Evolutionary conservation across 1,139 yeast species (phyloP).

Genomic region (Dujonia santamariae): DNA sequence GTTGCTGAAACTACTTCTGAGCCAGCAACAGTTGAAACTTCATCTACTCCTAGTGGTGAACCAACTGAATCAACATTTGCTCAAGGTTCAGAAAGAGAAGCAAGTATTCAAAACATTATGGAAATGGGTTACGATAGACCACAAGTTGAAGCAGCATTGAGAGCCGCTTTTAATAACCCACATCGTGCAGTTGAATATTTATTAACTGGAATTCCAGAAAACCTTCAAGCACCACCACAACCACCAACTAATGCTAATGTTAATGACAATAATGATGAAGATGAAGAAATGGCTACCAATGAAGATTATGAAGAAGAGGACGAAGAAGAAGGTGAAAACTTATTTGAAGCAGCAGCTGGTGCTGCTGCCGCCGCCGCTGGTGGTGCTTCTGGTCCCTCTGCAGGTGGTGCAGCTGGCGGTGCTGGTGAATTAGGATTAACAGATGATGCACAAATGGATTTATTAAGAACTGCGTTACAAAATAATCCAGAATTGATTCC

Average conservation of each 20-base stretch:
- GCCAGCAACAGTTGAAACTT: neutral
- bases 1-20: conserved; percentile 15
- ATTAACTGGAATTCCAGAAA: conserved; percentile 85
- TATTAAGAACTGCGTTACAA: conserved; percentile 75
- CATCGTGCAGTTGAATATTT: conserved; percentile 97
- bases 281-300: conserved; percentile 14
- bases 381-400: conserved; percentile 25
- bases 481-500: conserved; percentile 89
- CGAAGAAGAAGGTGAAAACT: conserved; percentile 43
- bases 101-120: conserved; percentile 75
- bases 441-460: conserved; percentile 55
- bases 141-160: conserved; percentile 84
- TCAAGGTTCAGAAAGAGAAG: conserved; percentile 62
- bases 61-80: conserved; percentile 45
- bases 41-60: neutral
- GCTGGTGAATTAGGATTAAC: conserved; percentile 23
- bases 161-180: conserved; percentile 96
- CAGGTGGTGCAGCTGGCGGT: conserved; percentile 18
- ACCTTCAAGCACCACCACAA: conserved; percentile 32
- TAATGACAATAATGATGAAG: conserved; percentile 18
- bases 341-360: conserved; percentile 72
- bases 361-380: conserved; percentile 37
- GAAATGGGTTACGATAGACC: conserved; percentile 95
- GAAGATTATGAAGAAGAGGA: conserved; percentile 22
- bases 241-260: conserved; percentile 23